Conservation (phyloP, 2,329 filamentous ascomycete genomes). For the Colletotrichum limetticola region DNA sequence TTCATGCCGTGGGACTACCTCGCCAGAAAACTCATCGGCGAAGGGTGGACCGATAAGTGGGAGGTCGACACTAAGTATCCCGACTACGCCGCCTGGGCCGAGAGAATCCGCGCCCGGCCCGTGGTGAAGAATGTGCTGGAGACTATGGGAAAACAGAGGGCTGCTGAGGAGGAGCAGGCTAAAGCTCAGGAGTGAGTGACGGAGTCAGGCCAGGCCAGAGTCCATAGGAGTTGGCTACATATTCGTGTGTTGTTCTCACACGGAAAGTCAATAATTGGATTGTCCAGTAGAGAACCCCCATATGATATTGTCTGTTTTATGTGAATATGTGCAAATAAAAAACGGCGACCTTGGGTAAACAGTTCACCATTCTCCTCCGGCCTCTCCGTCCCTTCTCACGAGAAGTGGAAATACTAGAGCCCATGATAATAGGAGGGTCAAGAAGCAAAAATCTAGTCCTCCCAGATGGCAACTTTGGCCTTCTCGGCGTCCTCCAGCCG, state of each 20-base stretch:
- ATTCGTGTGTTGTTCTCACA: background rate
- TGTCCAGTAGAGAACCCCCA: background rate
- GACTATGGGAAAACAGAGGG: background rate
- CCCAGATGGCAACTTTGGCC: constrained; percentile 89
- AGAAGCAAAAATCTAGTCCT: constrained; percentile 62
- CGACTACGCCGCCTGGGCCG: constrained; percentile 48
- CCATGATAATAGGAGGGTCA: background rate
- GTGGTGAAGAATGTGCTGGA: constrained; percentile 41
- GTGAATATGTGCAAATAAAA: background rate
- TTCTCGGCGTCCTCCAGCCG: constrained; percentile 74
- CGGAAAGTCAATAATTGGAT: background rate
- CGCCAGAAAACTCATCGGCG: constrained; percentile 32
- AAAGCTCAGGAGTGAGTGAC: background rate
- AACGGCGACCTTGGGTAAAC: background rate
- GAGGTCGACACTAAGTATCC: constrained; percentile 46
- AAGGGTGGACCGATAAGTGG: constrained; percentile 37
- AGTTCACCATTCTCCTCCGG: background rate
- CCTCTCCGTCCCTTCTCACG: background rate
- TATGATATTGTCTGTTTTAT: background rate
- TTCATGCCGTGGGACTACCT: constrained; percentile 44
- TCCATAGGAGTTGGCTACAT: background rate
- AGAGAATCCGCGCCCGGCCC: constrained; percentile 45
- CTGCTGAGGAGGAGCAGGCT: background rate
- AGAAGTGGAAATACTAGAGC: background rate
- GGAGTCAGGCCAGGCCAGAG: background rate